Base-by-base conservation (phyloP, 257 asterid species). In the Nicotiana benthamiana region DNA sequence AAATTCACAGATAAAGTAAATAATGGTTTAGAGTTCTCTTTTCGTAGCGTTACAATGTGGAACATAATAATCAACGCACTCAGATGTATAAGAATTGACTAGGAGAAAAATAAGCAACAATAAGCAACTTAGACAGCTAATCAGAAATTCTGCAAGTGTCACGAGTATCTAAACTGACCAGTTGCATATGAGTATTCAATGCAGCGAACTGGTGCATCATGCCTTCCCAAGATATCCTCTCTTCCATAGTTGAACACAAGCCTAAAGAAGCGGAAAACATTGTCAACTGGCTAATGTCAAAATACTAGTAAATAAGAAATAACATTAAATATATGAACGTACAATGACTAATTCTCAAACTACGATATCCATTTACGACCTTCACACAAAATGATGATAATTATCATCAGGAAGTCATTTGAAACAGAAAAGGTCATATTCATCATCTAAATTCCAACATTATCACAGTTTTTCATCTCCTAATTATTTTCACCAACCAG, bases 181-280 rank as follows among this genome's bases (percentile, higher is more conserved):
- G 98, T 93, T 65, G 95, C 91, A 60, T 89, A 88, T 8, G 97
- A 92, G 86, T 93, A 93, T 40, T 93, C 98, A 79, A 93, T 74
- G 77, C 98, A 92, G 53, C 97, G 95, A 83, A 94, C 93, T 26
- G 94, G 96, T 12, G 93, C 94, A 75, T 89, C 96, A 70, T 93
- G 97, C 82, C 85, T 86, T 80, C 97, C 97, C 89, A 93, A 79
- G 52, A 90, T 82, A 83, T 91, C 97, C 89, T 86, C 97, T 81
- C 90, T 88, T 79, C 84, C 85, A 75, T 90, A 57, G 88, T 89
- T 91, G 89, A 94, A 92, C 22, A 91, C 93, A 46, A 90, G 96
- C 89, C 97, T 93, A 87, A 51, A 82, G 24, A 64, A 86, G 72
- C 70, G 67, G 74, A 26, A 54, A 79, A 22, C 43, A 77, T 18